These are phyloP conservation scores for Ammopiptanthus mongolicus DNA, from an alignment of 306 rosid species.

Conservation along the genomic window DNA sequence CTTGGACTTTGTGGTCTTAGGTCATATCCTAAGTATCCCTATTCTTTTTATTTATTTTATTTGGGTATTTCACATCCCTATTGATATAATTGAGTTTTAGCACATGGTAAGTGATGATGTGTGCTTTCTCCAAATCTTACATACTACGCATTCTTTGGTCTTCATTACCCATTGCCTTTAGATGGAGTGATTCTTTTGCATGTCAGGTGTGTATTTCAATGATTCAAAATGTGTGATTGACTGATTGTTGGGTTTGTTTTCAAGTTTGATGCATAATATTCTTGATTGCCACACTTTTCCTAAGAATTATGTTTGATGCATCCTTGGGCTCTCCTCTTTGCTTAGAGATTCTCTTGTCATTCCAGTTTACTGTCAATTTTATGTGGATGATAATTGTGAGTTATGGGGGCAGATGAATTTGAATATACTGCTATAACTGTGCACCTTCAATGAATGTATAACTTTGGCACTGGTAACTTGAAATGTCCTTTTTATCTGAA, in stretches of 20 bases:
- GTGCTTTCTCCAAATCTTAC: neutral
- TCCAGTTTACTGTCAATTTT: too few relatives aligned
- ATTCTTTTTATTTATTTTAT: neutral
- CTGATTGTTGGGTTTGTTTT: neutral
- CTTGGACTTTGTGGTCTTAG: neutral
- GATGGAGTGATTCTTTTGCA: neutral
- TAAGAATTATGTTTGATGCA: neutral
- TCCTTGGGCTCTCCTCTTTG: neutral
- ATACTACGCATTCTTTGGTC: neutral
- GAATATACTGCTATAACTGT: too few relatives aligned
- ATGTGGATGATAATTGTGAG: too few relatives aligned
- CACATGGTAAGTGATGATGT: neutral
- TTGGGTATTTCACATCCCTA: too few relatives aligned
- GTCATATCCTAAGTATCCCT: neutral
- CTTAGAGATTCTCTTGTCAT: too few relatives aligned
- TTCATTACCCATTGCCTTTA: slow-evolving; percentile 3
- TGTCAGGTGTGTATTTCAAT: neutral
- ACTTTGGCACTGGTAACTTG: too few relatives aligned
- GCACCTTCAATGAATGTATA: too few relatives aligned
- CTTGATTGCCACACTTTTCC: slow-evolving; percentile 5
- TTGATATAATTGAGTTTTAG: neutral
- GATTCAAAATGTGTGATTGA: neutral
- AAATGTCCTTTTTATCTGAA: too few relatives aligned
- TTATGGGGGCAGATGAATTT: too few relatives aligned
- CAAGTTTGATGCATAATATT: neutral